Evolutionary conservation across 2,329 filamentous ascomycete species (phyloP).

Genomic region (Beauveria asiatica): DNA sequence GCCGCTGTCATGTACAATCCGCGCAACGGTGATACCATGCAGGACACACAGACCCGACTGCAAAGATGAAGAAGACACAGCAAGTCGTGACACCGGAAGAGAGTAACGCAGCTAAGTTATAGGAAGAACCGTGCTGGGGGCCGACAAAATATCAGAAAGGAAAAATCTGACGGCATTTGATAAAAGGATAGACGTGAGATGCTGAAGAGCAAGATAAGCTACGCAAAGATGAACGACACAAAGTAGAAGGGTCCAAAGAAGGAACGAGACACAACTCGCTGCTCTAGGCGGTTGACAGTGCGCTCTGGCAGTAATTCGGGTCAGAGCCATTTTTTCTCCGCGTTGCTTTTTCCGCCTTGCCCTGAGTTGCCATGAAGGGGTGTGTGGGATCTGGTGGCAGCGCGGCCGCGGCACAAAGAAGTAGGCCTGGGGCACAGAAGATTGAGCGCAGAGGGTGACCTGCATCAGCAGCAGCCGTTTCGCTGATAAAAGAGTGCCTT

Average conservation of each 20-base stretch:
- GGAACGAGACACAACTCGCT: background rate
- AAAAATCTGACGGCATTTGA: conserved; percentile 3
- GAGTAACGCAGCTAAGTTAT: background rate
- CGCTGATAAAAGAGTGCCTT: background rate
- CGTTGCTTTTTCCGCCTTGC: conserved; percentile 11
- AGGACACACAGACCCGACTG: conserved; percentile 9
- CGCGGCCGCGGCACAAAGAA: background rate
- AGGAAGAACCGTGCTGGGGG: background rate
- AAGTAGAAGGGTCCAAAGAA: conserved; percentile 6
- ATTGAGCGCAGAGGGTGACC: background rate
- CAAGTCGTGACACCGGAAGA: background rate
- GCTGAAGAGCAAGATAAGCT: background rate
- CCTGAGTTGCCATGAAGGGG: conserved; percentile 8
- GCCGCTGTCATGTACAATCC: conserved; percentile 11
- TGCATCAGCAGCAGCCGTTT: background rate
- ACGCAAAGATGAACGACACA: background rate
- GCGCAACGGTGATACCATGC: conserved; percentile 9
- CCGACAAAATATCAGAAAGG: background rate
- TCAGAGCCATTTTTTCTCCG: conserved; percentile 2
- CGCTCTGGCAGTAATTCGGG: background rate
- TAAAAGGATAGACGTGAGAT: background rate
- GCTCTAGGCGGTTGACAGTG: background rate
- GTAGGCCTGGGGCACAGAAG: background rate
- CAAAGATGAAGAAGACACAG: conserved; percentile 3
- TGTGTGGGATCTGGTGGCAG: conserved; percentile 11